Conservation (phyloP, 1,284 basidiomycete genomes). For the Wolfiporia cocos region DNA sequence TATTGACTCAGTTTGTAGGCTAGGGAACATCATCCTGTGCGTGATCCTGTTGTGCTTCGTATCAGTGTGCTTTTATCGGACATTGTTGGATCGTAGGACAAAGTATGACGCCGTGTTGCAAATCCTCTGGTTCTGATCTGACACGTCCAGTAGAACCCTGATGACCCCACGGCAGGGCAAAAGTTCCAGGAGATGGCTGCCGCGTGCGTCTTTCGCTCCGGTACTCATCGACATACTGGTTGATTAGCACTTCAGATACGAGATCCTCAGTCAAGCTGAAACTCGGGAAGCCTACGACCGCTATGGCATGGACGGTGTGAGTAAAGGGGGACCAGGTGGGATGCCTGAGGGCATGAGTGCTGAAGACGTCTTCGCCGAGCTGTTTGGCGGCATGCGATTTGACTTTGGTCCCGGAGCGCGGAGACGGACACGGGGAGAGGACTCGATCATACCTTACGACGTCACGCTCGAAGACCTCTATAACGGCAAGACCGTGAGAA, state of each 20-base stretch:
- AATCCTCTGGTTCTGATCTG: too few species aligned
- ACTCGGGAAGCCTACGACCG: slow-evolving; percentile 78
- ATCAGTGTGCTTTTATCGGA: neutral
- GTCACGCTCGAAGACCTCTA: slow-evolving; percentile 92
- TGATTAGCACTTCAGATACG: slow-evolving; percentile 80
- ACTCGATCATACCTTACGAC: slow-evolving; percentile 76
- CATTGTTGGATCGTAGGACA: slow-evolving; percentile 40
- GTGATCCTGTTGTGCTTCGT: slow-evolving; percentile 24
- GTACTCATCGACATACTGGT: neutral
- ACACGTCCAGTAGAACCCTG: slow-evolving; percentile 72
- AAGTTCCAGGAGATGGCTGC: slow-evolving; percentile 88
- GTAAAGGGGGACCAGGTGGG: slow-evolving; percentile 36
- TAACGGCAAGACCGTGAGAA: slow-evolving; percentile 84
- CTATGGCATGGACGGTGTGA: slow-evolving; percentile 69
- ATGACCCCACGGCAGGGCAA: slow-evolving; percentile 70
- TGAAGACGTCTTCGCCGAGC: slow-evolving; percentile 72
- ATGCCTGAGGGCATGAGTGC: slow-evolving; percentile 53
- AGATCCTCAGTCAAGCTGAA: slow-evolving; percentile 77
- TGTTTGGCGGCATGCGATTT: slow-evolving; percentile 56
- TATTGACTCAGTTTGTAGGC: slow-evolving; percentile 46
- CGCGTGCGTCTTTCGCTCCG: slow-evolving; percentile 52
- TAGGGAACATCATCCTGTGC: slow-evolving; percentile 84
- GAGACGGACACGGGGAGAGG: slow-evolving; percentile 52
- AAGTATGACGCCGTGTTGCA: slow-evolving; percentile 46
- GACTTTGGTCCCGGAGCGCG: slow-evolving; percentile 43